phyloP scores from a whole-genome alignment of 345 rosid species.

The Capsella bursapastoris region DNA sequence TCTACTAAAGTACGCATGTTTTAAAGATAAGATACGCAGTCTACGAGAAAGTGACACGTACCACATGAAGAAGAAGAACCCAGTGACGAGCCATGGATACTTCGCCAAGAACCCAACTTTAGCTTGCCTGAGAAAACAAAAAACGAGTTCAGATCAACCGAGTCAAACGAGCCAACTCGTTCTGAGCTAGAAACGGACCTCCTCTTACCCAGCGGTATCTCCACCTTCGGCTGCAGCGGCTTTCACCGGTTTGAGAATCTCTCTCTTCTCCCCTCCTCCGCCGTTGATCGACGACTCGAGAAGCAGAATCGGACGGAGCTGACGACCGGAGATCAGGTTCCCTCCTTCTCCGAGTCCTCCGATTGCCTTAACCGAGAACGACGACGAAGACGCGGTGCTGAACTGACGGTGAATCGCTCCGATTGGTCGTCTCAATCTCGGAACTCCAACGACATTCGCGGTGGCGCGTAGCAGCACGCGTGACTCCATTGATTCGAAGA shows the following conservation, averaged over 20 bases:
- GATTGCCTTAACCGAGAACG: slow-evolving; percentile 47
- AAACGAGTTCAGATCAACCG: slow-evolving; percentile 48
- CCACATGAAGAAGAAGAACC: slow-evolving; percentile 99
- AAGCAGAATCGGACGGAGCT: slow-evolving; percentile 74
- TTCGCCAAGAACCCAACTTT: slow-evolving; percentile 70
- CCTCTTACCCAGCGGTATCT: slow-evolving; percentile 98
- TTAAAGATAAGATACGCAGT: not conserved
- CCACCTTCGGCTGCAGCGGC: slow-evolving; percentile 83
- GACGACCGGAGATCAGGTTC: slow-evolving; percentile 81
- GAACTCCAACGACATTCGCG: slow-evolving; percentile 47
- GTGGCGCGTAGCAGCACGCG: slow-evolving; percentile 78
- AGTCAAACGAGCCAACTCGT: slow-evolving; percentile 48
- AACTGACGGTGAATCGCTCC: slow-evolving; percentile 34
- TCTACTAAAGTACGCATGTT: slow-evolving; percentile 13
- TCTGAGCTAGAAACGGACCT: slow-evolving; percentile 58
- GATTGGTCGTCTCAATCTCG: slow-evolving; percentile 51
- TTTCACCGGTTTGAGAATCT: slow-evolving; percentile 53
- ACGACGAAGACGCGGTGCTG: slow-evolving; percentile 7
- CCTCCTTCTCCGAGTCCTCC: slow-evolving; percentile 72
- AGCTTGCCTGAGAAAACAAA: slow-evolving; percentile 56
- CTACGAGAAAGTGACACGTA: slow-evolving; percentile 34
- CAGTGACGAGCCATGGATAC: slow-evolving; percentile 84
- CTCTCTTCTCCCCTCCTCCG: slow-evolving; percentile 48
- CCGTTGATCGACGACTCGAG: slow-evolving; percentile 49
- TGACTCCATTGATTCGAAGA: slow-evolving; percentile 65